Evolutionary conservation across 1,139 yeast genomes (phyloP), one percentile per base, ranked within the genome.

Genomic region (Debaryomyces sp.): DNA sequence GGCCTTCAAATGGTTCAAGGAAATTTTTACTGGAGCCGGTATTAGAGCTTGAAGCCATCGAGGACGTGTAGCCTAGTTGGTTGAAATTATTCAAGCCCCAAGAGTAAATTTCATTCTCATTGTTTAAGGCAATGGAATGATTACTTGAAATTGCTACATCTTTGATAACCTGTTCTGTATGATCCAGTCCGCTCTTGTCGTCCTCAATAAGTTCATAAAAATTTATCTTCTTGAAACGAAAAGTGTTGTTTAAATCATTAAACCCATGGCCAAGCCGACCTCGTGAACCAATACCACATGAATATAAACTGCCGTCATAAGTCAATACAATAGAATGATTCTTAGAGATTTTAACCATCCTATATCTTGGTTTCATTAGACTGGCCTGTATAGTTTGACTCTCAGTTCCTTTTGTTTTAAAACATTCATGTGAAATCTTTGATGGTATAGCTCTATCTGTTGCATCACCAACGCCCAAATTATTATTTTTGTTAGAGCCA

Each of bases 11-110:
- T 1, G 64, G 64, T 46, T 77, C 77, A 50, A 71, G 24, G 41
- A 57, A 61, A 21, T 59, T 67, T 63, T 61, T 60, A 55, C 54
- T 51, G 53, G 57, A 54, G 49, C 46, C 49, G 41, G 51, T 47
- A 15, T 52, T 54, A 12, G 54, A 47, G 2, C 59, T 49, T 18
- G 59, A 58, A 13, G 35, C 40, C 4, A 39, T 21, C 21, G 73
- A 71, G 1, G 81, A 70, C 0, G 70, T 61, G 54, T 77, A 79
- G 0, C 96, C 96, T 17, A 89, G 67, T 62, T 89, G 96, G 18
- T 78, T 78, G 59, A 66, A 78, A 26, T 75, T 72, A 59, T 89
- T 89, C 51, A 83, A 72, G 0, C 97, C 97, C 96, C 96, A 91
- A 0, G 92, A 68, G 54, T 75, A 87, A 1, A 89, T 70, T 17